A percentile compares a stretch with the other conserved stretches of the same genome.
phyloP scores from a whole-genome alignment of 1,284 basidiomycete genomes.

The Austropuccinia psidii region DNA sequence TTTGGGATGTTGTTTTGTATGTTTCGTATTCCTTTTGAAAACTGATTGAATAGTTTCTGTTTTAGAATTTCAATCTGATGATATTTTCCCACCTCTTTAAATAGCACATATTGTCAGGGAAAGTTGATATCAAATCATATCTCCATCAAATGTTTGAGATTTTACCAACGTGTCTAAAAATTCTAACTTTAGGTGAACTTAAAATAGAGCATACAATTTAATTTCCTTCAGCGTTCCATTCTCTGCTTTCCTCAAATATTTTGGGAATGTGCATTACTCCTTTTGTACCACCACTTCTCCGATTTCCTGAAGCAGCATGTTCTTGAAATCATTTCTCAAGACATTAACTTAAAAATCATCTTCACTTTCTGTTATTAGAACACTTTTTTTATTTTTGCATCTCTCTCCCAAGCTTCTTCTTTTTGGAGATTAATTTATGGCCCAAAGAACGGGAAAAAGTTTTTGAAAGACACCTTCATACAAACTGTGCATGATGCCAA shows the following conservation, averaged over 20 bases:
- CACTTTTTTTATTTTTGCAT: not conserved
- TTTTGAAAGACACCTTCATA: slow-evolving; percentile 10
- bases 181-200: slow-evolving; percentile 32
- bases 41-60: not conserved
- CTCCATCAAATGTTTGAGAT: not conserved
- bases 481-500: slow-evolving; percentile 14
- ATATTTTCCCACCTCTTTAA: slow-evolving; percentile 29
- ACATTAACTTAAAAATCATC: not conserved
- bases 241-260: slow-evolving; percentile 23
- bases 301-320: not conserved
- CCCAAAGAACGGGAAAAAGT: not conserved
- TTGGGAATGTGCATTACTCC: slow-evolving; percentile 30
- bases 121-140: not conserved
- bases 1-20: slow-evolving; percentile 3
- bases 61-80: slow-evolving; percentile 8
- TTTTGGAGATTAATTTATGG: not conserved
- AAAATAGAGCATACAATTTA: slow-evolving; percentile 37
- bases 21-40: slow-evolving; percentile 1
- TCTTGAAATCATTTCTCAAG: not conserved
- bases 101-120: slow-evolving; percentile 11
- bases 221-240: slow-evolving; percentile 38
- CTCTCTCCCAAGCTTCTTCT: not conserved
- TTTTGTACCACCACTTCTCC: slow-evolving; percentile 29
- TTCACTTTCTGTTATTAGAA: not conserved
- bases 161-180: slow-evolving; percentile 3